These are phyloP conservation scores for Aurantiochytrium sp. DNA, from an alignment of 108 stramenopile species.

Conservation along the genomic window DNA sequence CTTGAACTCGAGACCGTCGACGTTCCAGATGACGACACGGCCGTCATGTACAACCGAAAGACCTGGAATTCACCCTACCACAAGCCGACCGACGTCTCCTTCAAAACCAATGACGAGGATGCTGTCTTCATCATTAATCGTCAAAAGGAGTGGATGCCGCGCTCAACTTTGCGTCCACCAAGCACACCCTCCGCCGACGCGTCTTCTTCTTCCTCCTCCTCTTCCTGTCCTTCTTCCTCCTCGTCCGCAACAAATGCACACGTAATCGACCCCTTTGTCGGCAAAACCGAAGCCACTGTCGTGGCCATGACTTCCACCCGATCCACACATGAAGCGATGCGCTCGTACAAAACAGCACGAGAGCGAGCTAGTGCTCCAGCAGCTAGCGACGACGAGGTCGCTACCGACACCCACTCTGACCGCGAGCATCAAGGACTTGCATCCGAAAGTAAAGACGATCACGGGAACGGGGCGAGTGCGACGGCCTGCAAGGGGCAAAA, in stretches of 20 bases:
- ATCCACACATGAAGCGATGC: neutral
- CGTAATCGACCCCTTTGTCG: neutral
- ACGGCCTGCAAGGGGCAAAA: too few relatives aligned
- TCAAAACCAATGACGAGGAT: neutral
- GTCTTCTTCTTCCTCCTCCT: neutral
- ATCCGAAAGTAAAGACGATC: too few relatives aligned
- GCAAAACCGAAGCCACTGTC: neutral
- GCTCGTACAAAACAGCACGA: neutral
- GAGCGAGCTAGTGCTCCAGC: neutral
- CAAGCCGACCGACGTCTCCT: neutral
- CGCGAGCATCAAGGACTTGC: too few relatives aligned
- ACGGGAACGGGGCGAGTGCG: too few relatives aligned
- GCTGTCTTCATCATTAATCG: neutral
- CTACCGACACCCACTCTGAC: too few relatives aligned
- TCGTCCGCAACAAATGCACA: neutral
- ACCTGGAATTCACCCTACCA: neutral
- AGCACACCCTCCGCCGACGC: neutral
- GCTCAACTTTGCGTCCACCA: neutral
- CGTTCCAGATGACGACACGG: neutral
- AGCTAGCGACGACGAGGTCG: too few relatives aligned
- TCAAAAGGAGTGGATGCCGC: neutral
- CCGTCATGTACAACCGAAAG: conserved; percentile 8
- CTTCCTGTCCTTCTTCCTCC: neutral
- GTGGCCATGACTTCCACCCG: conserved; percentile 3
- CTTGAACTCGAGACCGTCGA: conserved; percentile 1